Base-by-base conservation (phyloP, 768 basidiomycete genomes). In the Russula sp. region DNA sequence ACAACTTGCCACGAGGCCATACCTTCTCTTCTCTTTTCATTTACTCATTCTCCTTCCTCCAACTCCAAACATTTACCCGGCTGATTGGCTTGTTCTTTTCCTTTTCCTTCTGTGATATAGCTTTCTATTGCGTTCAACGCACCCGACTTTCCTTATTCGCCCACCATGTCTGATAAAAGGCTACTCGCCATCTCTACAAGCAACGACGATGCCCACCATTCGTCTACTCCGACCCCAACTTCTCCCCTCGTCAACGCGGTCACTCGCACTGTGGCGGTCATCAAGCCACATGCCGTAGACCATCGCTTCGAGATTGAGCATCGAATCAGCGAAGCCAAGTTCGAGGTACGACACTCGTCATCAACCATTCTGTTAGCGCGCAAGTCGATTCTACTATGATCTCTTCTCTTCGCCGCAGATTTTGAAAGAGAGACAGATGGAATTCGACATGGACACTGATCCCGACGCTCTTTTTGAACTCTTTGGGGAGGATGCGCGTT, bases 391-490 rank as follows among this genome's bases (percentile, higher is more conserved):
- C 36, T 40, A 40, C 42, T n/a, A 36, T 48, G 34, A 50, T 44
- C 32, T 16, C n/a, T 69, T 73, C 59, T 67, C 54, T 50, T 54
- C 68, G 59, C 49, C 66, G 34, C 73, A 89, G 89, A 90, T 93
- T 70, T 84, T 90, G 63, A 93, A 93, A 75, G 92, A 92, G 74
- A 78, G 92, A 22, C 90, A 91, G 74, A 90, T 94, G 87, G 89
- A 90, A 68, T 92, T 94, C 69, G 90, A 92, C 71, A 82, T 84
- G 18, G 91, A 92, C 70, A 83, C 86, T 14, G 90, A 93, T 69
- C 89, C 88, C 28, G 91, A 91, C 36, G 83, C 85, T 1, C 79
- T 92, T 59, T 86, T 84, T 59, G 90, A 92, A 70, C 76, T 93
- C 42, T 93, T 94, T 71, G 90, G 90, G 18, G 82, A 88, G 54